These are phyloP conservation scores for Tolypocladium cylindrosporum DNA, from an alignment of 2,329 filamentous ascomycete species.

Conservation along the genomic window DNA sequence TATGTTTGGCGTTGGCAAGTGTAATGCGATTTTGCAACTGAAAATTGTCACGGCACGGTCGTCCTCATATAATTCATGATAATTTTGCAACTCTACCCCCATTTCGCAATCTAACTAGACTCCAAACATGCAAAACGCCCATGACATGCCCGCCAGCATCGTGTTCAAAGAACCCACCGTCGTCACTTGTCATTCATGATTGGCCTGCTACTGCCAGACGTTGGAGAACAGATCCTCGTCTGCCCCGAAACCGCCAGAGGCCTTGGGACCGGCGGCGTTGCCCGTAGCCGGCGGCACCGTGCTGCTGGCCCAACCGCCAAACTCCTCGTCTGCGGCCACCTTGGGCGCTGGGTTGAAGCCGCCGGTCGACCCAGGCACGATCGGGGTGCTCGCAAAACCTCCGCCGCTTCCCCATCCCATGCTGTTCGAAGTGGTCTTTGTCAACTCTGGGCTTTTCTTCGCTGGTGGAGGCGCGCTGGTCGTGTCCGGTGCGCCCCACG, in stretches of 20 bases:
- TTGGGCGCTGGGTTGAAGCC: slow-evolving; percentile 57
- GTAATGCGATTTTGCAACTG: neutral
- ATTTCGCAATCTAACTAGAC: slow-evolving; percentile 19
- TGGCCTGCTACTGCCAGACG: slow-evolving; percentile 66
- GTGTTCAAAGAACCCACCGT: slow-evolving; percentile 11
- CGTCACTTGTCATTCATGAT: neutral
- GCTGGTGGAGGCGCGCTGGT: slow-evolving; percentile 29
- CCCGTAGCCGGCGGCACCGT: slow-evolving; percentile 31
- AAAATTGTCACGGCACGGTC: neutral
- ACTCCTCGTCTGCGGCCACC: slow-evolving; percentile 85
- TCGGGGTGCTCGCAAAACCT: slow-evolving; percentile 47
- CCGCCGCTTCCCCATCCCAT: slow-evolving; percentile 48
- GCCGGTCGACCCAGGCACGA: slow-evolving; percentile 52
- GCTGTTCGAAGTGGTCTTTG: slow-evolving; percentile 41
- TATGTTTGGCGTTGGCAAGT: slow-evolving; percentile 4
- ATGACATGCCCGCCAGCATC: slow-evolving; percentile 17
- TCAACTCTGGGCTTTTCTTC: slow-evolving; percentile 46
- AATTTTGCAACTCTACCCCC: slow-evolving; percentile 1
- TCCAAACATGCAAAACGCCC: slow-evolving; percentile 24
- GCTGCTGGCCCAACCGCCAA: slow-evolving; percentile 87
- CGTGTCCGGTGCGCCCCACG: slow-evolving; percentile 57
- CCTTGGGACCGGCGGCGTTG: slow-evolving; percentile 36
- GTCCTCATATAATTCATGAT: neutral
- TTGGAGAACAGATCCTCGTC: slow-evolving; percentile 91
- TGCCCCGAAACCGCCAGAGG: slow-evolving; percentile 49